Percentiles rank a stretch among this genome's conserved stretches.
Evolutionary conservation across 208 protist genomes (phyloP).

Genomic region (Trypanosoma grayi): DNA sequence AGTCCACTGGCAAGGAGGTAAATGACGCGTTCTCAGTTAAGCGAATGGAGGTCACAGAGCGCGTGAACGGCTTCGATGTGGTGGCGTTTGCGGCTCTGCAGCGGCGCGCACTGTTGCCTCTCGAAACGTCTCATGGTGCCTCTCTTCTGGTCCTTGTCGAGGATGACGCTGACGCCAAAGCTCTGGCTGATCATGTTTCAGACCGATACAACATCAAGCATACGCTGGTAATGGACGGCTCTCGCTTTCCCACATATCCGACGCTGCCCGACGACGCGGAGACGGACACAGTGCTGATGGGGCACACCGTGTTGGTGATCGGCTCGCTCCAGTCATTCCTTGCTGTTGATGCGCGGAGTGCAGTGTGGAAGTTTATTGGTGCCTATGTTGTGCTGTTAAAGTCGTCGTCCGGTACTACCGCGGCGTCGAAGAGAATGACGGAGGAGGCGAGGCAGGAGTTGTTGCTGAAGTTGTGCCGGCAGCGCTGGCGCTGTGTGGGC

Average conservation of each 20-base stretch:
- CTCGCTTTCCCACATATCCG: conserved; percentile 28
- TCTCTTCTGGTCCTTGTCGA: conserved; percentile 50
- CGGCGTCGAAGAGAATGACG: conserved; percentile 3
- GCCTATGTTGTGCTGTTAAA: conserved; percentile 34
- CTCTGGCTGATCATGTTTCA: conserved; percentile 25
- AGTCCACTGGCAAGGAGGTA: not conserved
- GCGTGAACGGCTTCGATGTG: conserved; percentile 26
- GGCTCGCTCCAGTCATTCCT: conserved; percentile 46
- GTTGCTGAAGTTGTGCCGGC: conserved; percentile 28
- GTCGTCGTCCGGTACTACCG: not conserved
- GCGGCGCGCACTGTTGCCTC: conserved; percentile 12
- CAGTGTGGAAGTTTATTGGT: conserved; percentile 70
- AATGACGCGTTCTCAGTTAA: conserved; percentile 29
- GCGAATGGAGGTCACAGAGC: conserved; percentile 22
- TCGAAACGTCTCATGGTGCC: not conserved
- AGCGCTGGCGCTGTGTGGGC: conserved; percentile 60
- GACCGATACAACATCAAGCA: conserved; percentile 28
- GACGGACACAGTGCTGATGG: conserved; percentile 1
- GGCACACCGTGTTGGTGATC: conserved; percentile 34
- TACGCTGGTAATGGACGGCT: conserved; percentile 26
- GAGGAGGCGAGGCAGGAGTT: conserved; percentile 9
- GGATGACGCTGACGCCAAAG: conserved; percentile 15
- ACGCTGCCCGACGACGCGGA: conserved; percentile 5
- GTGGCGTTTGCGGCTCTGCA: conserved; percentile 31
- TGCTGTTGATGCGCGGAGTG: conserved; percentile 50